Evolutionary conservation across 257 asterid genomes (phyloP).

Genomic region (Buddleja alternifolia): DNA sequence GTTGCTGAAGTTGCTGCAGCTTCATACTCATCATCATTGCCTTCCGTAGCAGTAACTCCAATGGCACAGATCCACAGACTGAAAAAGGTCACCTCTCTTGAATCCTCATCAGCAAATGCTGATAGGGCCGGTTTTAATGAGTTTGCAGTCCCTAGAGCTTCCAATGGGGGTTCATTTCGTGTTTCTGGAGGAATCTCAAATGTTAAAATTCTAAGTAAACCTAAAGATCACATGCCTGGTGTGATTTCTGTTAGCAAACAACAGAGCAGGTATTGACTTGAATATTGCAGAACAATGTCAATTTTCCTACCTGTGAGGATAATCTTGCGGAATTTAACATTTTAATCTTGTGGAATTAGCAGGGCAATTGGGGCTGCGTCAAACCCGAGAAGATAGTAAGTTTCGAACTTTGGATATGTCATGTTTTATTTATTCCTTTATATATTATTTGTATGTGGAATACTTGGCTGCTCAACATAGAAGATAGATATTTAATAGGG

Average conservation of each 20-base stretch:
- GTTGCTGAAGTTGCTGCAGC: constrained; percentile 92
- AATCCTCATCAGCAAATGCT: constrained; percentile 41
- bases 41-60: constrained; percentile 91
- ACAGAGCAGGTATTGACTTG: constrained; percentile 52
- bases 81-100: constrained; percentile 51
- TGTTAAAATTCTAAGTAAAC: constrained; percentile 62
- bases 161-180: constrained; percentile 43
- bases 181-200: constrained; percentile 56
- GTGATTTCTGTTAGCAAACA: constrained; percentile 53
- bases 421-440: constrained; percentile 6
- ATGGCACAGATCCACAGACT: constrained; percentile 82
- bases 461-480: neutral
- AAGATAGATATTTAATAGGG: neutral
- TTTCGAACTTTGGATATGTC: constrained; percentile 17
- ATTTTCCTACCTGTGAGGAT: constrained; percentile 5
- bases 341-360: constrained; percentile 27
- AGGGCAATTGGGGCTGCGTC: constrained; percentile 58
- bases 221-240: constrained; percentile 58
- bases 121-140: constrained; percentile 26
- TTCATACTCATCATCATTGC: constrained; percentile 58
- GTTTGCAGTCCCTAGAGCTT: constrained; percentile 17
- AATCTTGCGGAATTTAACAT: neutral
- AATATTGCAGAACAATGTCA: neutral
- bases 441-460: neutral
- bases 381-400: constrained; percentile 59